Evolutionary conservation across 2,329 filamentous ascomycete genomes (phyloP).

Genomic region (Trichoderma cornu-damae): DNA sequence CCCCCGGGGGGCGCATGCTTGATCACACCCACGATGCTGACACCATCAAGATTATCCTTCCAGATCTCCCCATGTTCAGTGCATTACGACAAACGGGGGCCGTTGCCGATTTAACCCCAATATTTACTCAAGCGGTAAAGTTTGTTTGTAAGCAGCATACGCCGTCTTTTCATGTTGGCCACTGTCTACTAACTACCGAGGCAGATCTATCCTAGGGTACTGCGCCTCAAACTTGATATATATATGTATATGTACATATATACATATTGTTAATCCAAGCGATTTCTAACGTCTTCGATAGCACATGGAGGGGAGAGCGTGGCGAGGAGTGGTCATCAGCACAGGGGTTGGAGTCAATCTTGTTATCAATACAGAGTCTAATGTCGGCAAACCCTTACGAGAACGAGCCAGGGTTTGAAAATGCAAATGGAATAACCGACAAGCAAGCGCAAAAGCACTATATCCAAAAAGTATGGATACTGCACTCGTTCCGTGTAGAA

Average conservation of each 20-base stretch:
- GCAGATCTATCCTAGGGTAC: constrained; percentile 80
- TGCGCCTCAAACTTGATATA: background rate
- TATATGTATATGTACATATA: too few relatives aligned
- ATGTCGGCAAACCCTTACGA: constrained; percentile 93
- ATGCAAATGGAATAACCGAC: constrained; percentile 61
- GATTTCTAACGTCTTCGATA: constrained; percentile 34
- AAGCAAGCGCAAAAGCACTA: constrained; percentile 71
- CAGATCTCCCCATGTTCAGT: constrained; percentile 56
- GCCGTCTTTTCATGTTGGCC: background rate
- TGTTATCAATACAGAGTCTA: constrained; percentile 93
- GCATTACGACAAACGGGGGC: constrained; percentile 83
- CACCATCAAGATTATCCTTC: constrained; percentile 67
- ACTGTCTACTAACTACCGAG: constrained; percentile 2
- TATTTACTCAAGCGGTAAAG: constrained; percentile 85
- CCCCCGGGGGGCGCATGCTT: too few relatives aligned
- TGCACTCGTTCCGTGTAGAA: background rate
- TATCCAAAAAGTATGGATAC: constrained; percentile 57
- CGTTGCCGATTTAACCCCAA: constrained; percentile 93
- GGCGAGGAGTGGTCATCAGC: constrained; percentile 96
- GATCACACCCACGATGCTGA: background rate
- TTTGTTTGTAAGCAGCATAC: constrained; percentile 71
- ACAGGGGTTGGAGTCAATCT: constrained; percentile 87
- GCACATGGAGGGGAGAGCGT: constrained; percentile 86
- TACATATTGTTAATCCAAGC: background rate
- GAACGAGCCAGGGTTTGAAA: constrained; percentile 92